phyloP scores from a whole-genome alignment of 2,329 filamentous ascomycete species.

The Rugonectria rugulosa region DNA sequence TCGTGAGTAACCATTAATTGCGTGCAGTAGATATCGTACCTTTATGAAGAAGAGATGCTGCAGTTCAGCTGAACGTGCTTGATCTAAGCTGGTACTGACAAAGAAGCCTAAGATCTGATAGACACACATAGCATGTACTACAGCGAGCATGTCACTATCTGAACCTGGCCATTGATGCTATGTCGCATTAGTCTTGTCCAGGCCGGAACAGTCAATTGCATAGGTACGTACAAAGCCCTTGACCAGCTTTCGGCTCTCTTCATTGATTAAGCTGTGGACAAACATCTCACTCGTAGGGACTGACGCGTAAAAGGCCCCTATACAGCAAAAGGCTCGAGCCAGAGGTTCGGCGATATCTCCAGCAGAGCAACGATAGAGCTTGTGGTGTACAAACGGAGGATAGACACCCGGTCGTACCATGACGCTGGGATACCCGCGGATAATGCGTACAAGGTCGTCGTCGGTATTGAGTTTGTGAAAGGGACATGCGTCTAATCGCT shows the following conservation, averaged over 20 bases:
- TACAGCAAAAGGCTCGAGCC: not conserved
- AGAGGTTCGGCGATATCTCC: conserved; percentile 20
- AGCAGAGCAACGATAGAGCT: conserved; percentile 16
- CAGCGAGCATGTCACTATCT: not conserved
- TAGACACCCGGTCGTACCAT: conserved; percentile 18
- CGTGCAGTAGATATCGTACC: not conserved
- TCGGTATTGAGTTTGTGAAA: not conserved
- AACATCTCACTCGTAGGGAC: not conserved
- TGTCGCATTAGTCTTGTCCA: not conserved
- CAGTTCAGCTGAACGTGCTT: conserved; percentile 8
- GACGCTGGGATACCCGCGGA: conserved; percentile 13
- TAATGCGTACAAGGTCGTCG: conserved; percentile 15
- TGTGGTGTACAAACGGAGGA: conserved; percentile 23
- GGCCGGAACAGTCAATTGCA: not conserved
- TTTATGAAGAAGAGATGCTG: conserved; percentile 19
- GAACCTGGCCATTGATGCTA: not conserved
- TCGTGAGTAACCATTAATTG: too few relatives aligned
- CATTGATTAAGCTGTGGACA: conserved; percentile 10
- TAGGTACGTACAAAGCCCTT: not conserved
- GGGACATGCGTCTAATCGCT: not conserved
- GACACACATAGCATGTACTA: conserved; percentile 22
- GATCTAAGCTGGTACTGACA: conserved; percentile 4
- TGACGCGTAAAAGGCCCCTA: not conserved
- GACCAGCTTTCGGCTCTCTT: conserved; percentile 17
- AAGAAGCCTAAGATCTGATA: conserved; percentile 25